These are phyloP conservation scores for Taphrina populina DNA, from an alignment of 1,139 yeast genomes.

Conservation along the genomic window DNA sequence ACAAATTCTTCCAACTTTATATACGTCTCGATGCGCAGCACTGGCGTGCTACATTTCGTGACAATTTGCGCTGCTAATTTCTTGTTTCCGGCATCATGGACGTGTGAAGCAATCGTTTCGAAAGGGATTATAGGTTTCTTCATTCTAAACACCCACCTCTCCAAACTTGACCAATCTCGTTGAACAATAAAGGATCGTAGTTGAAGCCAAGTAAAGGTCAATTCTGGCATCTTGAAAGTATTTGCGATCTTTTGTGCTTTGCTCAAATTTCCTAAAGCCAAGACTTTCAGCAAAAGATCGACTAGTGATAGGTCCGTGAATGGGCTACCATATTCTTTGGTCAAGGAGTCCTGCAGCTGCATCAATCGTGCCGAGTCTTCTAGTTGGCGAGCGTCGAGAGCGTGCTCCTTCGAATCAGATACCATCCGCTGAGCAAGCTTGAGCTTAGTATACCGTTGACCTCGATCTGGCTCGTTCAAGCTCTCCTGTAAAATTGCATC, in stretches of 20 bases:
- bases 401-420: conserved; percentile 42
- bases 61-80: conserved; percentile 50
- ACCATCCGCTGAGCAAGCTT: conserved; percentile 42
- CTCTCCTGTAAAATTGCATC: conserved; percentile 47
- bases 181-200: conserved; percentile 55
- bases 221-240: conserved; percentile 63
- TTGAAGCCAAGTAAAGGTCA: conserved; percentile 64
- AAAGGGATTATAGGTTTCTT: conserved; percentile 74
- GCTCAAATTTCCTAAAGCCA: conserved; percentile 59
- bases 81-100: conserved; percentile 53
- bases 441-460: conserved; percentile 39
- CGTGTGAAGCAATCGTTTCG: conserved; percentile 59
- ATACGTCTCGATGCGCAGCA: conserved; percentile 53
- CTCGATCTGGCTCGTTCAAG: conserved; percentile 37
- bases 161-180: conserved; percentile 64
- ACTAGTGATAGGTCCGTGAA: conserved; percentile 58
- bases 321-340: conserved; percentile 57
- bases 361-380: conserved; percentile 50
- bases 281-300: conserved; percentile 57
- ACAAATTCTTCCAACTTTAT: conserved; percentile 56
- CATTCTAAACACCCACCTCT: conserved; percentile 49
- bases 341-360: conserved; percentile 38
- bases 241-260: conserved; percentile 58
- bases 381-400: conserved; percentile 44
- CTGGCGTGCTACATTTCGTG: conserved; percentile 45